A percentile compares a stretch with the other conserved stretches of the same genome.
These are phyloP conservation scores for Mycothermus thermophilus DNA, from an alignment of 495 filamentous ascomycete genomes.

Conservation along the genomic window DNA sequence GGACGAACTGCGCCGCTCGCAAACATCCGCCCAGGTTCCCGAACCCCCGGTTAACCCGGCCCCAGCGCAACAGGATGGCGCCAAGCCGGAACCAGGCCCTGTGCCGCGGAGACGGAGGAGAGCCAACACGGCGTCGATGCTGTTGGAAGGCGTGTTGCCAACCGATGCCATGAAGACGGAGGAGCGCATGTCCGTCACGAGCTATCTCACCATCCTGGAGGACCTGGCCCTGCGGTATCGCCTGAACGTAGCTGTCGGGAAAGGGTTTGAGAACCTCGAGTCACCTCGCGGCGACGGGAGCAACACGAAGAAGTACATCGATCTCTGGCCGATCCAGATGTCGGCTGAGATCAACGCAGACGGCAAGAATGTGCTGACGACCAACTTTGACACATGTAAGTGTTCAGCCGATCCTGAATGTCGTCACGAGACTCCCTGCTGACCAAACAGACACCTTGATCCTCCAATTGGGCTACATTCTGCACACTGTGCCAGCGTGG, in stretches of 20 bases:
- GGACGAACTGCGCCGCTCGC: constrained; percentile 48
- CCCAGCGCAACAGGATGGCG: constrained; percentile 8
- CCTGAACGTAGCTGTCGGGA: constrained; percentile 75
- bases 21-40: constrained; percentile 23
- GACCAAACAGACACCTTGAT: constrained; percentile 69
- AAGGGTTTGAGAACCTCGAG: constrained; percentile 66
- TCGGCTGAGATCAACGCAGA: constrained; percentile 61
- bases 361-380: constrained; percentile 59
- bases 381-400: constrained; percentile 77
- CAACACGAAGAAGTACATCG: constrained; percentile 64
- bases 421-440: no score
- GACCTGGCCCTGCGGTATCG: constrained; percentile 65
- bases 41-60: constrained; percentile 17
- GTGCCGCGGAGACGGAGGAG: constrained; percentile 21
- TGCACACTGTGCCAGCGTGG: constrained; percentile 73
- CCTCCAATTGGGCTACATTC: constrained; percentile 71
- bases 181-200: constrained; percentile 47
- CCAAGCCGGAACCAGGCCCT: constrained; percentile 8
- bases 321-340: constrained; percentile 79
- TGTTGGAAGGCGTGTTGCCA: constrained; percentile 40
- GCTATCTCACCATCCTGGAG: constrained; percentile 73
- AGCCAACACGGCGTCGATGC: constrained; percentile 31
- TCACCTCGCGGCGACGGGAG: constrained; percentile 43
- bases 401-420: no score
- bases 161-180: constrained; percentile 47